These are phyloP conservation scores for Cercospora sp. DNA, from an alignment of 2,329 filamentous ascomycete species.

Conservation along the genomic window DNA sequence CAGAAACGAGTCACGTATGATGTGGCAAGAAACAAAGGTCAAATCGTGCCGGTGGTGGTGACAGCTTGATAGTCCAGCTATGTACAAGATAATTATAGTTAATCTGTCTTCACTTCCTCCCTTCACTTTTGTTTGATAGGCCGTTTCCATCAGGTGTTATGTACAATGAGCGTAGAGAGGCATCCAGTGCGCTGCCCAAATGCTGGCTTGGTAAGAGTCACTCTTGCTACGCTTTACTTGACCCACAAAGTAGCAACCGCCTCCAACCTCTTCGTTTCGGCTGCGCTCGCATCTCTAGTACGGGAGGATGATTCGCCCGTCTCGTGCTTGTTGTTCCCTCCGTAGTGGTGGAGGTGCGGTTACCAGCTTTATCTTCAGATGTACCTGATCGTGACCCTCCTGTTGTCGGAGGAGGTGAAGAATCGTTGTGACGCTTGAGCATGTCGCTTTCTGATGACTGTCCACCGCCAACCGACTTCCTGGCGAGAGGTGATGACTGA, in stretches of 20 bases:
- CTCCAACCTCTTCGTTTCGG: slow-evolving; percentile 15
- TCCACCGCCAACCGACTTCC: neutral
- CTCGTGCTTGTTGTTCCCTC: slow-evolving; percentile 11
- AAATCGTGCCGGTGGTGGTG: neutral
- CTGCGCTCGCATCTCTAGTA: neutral
- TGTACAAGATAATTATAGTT: neutral
- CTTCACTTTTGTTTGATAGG: neutral
- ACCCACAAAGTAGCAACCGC: slow-evolving; percentile 15
- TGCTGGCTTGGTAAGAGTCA: neutral
- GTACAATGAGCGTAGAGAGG: neutral
- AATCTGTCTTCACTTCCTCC: neutral
- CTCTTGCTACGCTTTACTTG: neutral
- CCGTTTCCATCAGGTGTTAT: neutral
- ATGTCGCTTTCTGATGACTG: neutral
- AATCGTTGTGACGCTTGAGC: neutral
- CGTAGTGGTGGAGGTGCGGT: slow-evolving; percentile 15
- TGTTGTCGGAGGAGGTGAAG: neutral
- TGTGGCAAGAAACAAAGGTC: neutral
- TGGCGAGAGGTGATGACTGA: slow-evolving; percentile 13
- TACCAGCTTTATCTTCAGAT: slow-evolving; percentile 13
- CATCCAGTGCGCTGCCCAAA: neutral
- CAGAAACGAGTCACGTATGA: neutral
- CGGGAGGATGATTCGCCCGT: neutral
- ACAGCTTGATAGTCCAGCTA: neutral
- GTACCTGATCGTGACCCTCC: slow-evolving; percentile 11